phyloP scores from a whole-genome alignment of 192 early-diverging fungal species.

The Bifiguratus adelaidae region DNA sequence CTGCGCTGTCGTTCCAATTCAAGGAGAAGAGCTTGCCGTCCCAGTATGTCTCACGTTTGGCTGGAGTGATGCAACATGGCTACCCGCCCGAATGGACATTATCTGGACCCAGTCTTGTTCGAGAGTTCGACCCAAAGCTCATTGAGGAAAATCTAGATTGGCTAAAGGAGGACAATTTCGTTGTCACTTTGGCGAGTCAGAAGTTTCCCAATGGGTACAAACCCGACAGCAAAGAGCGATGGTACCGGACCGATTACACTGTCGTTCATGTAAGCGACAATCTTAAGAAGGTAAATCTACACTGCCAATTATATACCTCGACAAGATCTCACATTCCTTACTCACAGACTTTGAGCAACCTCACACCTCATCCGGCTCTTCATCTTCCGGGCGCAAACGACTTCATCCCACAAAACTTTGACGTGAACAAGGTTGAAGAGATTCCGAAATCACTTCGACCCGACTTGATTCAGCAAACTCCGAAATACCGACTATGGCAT shows the following conservation, averaged over 20 bases:
- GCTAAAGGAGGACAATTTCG: slow-evolving; percentile 54
- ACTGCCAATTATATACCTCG: no score
- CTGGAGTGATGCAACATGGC: slow-evolving; percentile 67
- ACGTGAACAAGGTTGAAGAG: slow-evolving; percentile 35
- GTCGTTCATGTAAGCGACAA: slow-evolving; percentile 41
- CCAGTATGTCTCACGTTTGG: slow-evolving; percentile 53
- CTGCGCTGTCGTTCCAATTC: slow-evolving; percentile 54
- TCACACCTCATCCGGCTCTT: slow-evolving; percentile 39
- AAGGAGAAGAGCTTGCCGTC: slow-evolving; percentile 64
- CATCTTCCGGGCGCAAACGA: slow-evolving; percentile 65
- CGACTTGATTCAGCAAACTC: slow-evolving; percentile 45
- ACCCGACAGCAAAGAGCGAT: slow-evolving; percentile 49
- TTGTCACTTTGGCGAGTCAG: slow-evolving; percentile 30
- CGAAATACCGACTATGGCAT: slow-evolving; percentile 70
- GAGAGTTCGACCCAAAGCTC: slow-evolving; percentile 49
- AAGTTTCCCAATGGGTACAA: slow-evolving; percentile 26
- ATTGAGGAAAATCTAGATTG: slow-evolving; percentile 51
- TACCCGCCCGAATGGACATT: slow-evolving; percentile 61
- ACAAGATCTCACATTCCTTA: no score
- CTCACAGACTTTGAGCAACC: slow-evolving; percentile 26
- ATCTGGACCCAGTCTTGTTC: slow-evolving; percentile 55
- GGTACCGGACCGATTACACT: slow-evolving; percentile 77
- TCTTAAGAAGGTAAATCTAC: slow-evolving; percentile 36
- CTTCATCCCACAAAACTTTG: slow-evolving; percentile 81
- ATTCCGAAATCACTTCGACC: slow-evolving; percentile 24